A percentile compares a stretch with the other conserved stretches of the same genome.
Conservation (phyloP, 1,139 yeast species). For the Candida sojae region DNA sequence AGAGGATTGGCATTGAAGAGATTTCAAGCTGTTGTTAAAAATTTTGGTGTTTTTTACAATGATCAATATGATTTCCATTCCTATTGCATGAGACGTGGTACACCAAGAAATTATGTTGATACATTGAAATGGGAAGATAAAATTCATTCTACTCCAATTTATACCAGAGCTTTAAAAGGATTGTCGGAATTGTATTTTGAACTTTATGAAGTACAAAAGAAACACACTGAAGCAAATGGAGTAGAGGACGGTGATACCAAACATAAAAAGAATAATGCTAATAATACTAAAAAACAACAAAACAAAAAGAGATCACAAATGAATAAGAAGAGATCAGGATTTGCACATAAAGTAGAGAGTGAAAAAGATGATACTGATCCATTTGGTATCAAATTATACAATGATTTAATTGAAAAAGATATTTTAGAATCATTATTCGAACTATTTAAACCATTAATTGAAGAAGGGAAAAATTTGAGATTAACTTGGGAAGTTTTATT, state of each 20-base stretch:
- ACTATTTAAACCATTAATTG: slow-evolving; percentile 33
- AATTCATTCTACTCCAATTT: slow-evolving; percentile 69
- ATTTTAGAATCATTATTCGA: slow-evolving; percentile 32
- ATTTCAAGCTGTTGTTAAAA: slow-evolving; percentile 63
- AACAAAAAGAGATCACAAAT: slow-evolving; percentile 39
- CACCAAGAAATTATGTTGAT: slow-evolving; percentile 78
- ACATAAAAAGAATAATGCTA: slow-evolving; percentile 21
- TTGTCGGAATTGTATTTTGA: slow-evolving; percentile 61
- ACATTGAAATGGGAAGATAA: slow-evolving; percentile 81
- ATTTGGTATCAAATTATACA: slow-evolving; percentile 43
- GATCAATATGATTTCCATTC: slow-evolving; percentile 96
- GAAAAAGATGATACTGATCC: slow-evolving; percentile 51
- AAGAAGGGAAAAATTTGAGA: slow-evolving; percentile 35
- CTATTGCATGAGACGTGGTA: slow-evolving; percentile 88
- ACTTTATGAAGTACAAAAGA: slow-evolving; percentile 29
- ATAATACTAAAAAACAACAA: slow-evolving; percentile 24
- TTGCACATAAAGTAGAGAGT: slow-evolving; percentile 43
- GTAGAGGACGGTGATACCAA: slow-evolving; percentile 22
- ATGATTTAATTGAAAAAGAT: slow-evolving; percentile 27
- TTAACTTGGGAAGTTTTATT: slow-evolving; percentile 42
- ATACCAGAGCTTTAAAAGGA: slow-evolving; percentile 68
- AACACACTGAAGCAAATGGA: slow-evolving; percentile 10
- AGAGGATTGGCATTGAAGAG: slow-evolving; percentile 82
- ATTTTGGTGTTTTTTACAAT: slow-evolving; percentile 68
- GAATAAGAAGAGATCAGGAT: slow-evolving; percentile 37